Conservation (phyloP, 768 basidiomycete genomes). For the Podaxis carcinomalis region DNA sequence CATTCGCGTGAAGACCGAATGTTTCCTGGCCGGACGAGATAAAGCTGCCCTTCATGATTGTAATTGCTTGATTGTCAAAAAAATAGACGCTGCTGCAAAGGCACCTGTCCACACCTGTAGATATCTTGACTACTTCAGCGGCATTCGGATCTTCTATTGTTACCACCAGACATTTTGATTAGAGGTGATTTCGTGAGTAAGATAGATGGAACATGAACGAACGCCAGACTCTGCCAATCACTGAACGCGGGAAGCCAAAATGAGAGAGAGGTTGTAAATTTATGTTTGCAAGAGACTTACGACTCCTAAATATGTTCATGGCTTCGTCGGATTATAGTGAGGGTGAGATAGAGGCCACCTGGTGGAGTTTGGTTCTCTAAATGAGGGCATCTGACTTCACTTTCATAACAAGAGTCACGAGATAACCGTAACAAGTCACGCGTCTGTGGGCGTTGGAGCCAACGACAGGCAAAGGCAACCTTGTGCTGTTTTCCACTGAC, state of each 20-base stretch:
- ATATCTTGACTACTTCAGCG: conserved; percentile 92
- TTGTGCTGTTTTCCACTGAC: background rate
- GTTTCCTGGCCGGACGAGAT: conserved; percentile 86
- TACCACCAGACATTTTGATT: conserved; percentile 11
- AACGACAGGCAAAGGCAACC: background rate
- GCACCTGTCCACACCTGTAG: conserved; percentile 44
- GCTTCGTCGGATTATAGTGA: conserved; percentile 7
- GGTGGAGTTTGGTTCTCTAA: conserved; percentile 12
- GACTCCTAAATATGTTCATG: conserved; percentile 85
- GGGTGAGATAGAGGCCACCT: conserved; percentile 11
- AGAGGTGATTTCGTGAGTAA: conserved; percentile 7
- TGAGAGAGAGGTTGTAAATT: background rate
- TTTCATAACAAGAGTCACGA: conserved; percentile 34
- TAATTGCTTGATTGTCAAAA: conserved; percentile 1
- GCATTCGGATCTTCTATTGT: conserved; percentile 88
- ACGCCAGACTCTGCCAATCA: conserved; percentile 95
- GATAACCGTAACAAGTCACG: conserved; percentile 14
- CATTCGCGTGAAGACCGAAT: conserved; percentile 92
- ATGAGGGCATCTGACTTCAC: conserved; percentile 23
- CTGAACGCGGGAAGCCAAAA: conserved; percentile 32
- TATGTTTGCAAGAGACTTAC: conserved; percentile 39
- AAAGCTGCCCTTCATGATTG: conserved; percentile 59
- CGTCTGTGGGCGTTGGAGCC: background rate
- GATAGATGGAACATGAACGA: conserved; percentile 31
- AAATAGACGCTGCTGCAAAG: background rate